Evolutionary conservation across 192 early-diverging fungal genomes (phyloP).

Genomic region (Entophlyctis luteolus): DNA sequence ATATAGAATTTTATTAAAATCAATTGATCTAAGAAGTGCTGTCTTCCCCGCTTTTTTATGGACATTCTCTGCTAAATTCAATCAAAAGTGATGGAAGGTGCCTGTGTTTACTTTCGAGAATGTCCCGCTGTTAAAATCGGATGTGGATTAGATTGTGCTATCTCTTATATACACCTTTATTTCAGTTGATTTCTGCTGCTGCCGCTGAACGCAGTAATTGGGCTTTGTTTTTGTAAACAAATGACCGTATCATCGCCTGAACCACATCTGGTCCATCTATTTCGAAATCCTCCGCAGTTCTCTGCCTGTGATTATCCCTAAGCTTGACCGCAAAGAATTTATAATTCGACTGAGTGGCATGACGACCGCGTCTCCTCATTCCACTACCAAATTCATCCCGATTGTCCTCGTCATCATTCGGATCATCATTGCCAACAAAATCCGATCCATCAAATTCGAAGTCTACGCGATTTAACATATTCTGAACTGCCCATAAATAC

Average conservation of each 20-base stretch:
- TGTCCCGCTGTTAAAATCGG: background rate
- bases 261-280: background rate
- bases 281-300: background rate
- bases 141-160: background rate
- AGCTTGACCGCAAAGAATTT: background rate
- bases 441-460: constrained; percentile 1
- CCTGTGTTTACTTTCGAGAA: background rate
- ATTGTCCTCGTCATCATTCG: background rate
- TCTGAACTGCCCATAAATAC: constrained; percentile 6
- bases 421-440: constrained; percentile 1
- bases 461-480: constrained; percentile 6
- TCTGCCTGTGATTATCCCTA: background rate
- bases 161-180: background rate
- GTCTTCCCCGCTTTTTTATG: background rate
- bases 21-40: background rate
- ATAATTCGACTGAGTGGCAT: background rate
- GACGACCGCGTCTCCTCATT: background rate
- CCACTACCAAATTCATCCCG: background rate
- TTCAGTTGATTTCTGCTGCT: background rate
- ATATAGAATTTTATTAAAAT: background rate
- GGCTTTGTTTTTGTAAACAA: background rate
- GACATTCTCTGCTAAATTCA: background rate
- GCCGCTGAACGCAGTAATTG: background rate
- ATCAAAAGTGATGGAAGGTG: background rate
- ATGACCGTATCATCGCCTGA: background rate